phyloP scores from a whole-genome alignment of 371 early-diverging fungal genomes.

The Conidiobolus incongruus region DNA sequence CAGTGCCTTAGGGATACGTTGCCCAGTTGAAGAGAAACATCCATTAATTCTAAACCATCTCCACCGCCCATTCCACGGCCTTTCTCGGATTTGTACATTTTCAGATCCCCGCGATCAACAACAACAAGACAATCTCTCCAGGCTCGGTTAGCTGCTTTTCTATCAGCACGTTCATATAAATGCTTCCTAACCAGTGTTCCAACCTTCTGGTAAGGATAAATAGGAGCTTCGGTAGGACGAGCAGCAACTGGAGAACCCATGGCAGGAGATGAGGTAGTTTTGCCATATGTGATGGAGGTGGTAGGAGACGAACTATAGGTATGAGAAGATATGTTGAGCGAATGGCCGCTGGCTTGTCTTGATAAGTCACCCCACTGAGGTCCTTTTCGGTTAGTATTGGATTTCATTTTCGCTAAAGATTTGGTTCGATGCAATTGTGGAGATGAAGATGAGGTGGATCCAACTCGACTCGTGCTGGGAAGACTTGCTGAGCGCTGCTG shows the following conservation, averaged over 20 bases:
- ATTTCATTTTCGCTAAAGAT: too few relatives aligned
- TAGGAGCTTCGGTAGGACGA: slow-evolving; percentile 2
- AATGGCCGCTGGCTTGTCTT: slow-evolving; percentile 4
- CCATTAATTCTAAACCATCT: slow-evolving; percentile 8
- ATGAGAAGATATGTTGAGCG: slow-evolving; percentile 1
- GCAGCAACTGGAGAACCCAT: not conserved
- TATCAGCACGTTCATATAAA: slow-evolving; percentile 42
- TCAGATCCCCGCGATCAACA: slow-evolving; percentile 44
- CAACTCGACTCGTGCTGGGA: too few relatives aligned
- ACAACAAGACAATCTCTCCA: slow-evolving; percentile 67
- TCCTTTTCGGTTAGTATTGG: too few relatives aligned
- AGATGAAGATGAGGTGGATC: too few relatives aligned
- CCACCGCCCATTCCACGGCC: slow-evolving; percentile 11
- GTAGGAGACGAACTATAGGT: not conserved
- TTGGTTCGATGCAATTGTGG: too few relatives aligned
- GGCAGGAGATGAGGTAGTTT: not conserved
- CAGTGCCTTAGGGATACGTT: slow-evolving; percentile 48
- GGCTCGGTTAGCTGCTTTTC: slow-evolving; percentile 58
- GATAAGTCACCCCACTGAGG: too few relatives aligned
- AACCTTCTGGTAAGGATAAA: slow-evolving; percentile 28
- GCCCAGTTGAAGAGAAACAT: slow-evolving; percentile 17
- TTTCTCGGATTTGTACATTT: slow-evolving; percentile 48
- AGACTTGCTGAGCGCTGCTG: slow-evolving; percentile 27
- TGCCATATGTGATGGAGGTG: too few relatives aligned
- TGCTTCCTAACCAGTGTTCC: slow-evolving; percentile 74